Conservation (phyloP, 495 filamentous ascomycete genomes). For the Penicillium psychrofluorescens region DNA sequence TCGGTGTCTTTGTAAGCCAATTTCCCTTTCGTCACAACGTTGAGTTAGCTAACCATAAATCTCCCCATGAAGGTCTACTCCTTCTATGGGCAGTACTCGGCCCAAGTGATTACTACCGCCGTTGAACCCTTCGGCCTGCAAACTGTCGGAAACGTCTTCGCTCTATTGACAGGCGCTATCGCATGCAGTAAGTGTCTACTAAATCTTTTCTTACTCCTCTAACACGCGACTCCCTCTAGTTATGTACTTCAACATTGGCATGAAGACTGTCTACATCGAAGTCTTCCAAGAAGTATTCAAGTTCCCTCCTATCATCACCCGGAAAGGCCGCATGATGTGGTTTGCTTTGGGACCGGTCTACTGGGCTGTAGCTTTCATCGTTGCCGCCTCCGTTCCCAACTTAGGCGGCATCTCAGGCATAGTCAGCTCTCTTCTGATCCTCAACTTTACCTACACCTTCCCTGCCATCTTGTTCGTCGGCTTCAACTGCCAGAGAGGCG, state of each 20-base stretch:
- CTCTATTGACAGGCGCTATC: constrained; percentile 36
- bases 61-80: no score
- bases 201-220: no score
- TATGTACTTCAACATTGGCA: constrained; percentile 49
- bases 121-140: constrained; percentile 42
- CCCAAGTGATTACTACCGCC: constrained; percentile 40
- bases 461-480: constrained; percentile 34
- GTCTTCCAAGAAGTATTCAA: constrained; percentile 45
- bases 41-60: no score
- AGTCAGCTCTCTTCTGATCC: constrained; percentile 17
- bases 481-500: constrained; percentile 31
- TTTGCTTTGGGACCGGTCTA: constrained; percentile 45
- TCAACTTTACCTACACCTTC: constrained; percentile 44
- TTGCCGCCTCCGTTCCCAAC: constrained; percentile 37
- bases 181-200: constrained; percentile 30
- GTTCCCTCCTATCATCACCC: constrained; percentile 38
- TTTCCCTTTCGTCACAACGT: no score
- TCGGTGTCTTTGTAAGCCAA: constrained; percentile 36
- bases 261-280: constrained; percentile 55
- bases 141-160: constrained; percentile 48
- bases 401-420: constrained; percentile 34
- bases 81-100: constrained; percentile 46
- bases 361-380: constrained; percentile 45
- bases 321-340: constrained; percentile 42
- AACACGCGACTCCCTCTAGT: constrained; percentile 2